Conservation (phyloP, 768 basidiomycete genomes). For the Lyophyllum decastes region DNA sequence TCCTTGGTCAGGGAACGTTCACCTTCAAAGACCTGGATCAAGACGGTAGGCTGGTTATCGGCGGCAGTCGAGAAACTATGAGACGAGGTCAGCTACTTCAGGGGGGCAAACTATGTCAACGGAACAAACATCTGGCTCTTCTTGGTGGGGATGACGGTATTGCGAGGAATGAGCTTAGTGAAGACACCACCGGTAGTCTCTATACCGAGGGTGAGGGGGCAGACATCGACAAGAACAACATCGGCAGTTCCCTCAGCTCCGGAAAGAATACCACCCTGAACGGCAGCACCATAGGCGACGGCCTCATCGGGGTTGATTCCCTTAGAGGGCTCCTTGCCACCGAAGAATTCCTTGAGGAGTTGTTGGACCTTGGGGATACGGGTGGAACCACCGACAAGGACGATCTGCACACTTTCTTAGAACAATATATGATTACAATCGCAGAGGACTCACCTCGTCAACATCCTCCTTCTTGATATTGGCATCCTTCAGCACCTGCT, state of each 20-base stretch:
- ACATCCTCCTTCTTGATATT: constrained; percentile 98
- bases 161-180: constrained; percentile 95
- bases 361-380: constrained; percentile 99
- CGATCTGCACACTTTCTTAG: constrained; percentile 48
- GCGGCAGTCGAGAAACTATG: constrained; percentile 81
- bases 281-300: constrained; percentile 97
- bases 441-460: constrained; percentile 62
- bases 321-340: constrained; percentile 95
- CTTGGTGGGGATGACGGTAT: constrained; percentile 97
- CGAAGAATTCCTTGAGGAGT: constrained; percentile 97
- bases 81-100: constrained; percentile 23
- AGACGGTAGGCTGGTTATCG: constrained; percentile 92
- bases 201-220: constrained; percentile 96
- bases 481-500: constrained; percentile 98
- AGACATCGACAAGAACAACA: constrained; percentile 94
- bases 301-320: constrained; percentile 99
- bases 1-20: constrained; percentile 98
- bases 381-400: constrained; percentile 96
- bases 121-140: constrained; percentile 88
- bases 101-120: neutral
- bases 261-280: constrained; percentile 97
- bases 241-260: constrained; percentile 91
- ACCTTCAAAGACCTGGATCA: constrained; percentile 98
- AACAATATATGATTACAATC: neutral
- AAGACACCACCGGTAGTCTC: constrained; percentile 99